These are phyloP conservation scores for Amborella trichopoda DNA, from an alignment of 164 flowering plant species.

Conservation along the genomic window DNA sequence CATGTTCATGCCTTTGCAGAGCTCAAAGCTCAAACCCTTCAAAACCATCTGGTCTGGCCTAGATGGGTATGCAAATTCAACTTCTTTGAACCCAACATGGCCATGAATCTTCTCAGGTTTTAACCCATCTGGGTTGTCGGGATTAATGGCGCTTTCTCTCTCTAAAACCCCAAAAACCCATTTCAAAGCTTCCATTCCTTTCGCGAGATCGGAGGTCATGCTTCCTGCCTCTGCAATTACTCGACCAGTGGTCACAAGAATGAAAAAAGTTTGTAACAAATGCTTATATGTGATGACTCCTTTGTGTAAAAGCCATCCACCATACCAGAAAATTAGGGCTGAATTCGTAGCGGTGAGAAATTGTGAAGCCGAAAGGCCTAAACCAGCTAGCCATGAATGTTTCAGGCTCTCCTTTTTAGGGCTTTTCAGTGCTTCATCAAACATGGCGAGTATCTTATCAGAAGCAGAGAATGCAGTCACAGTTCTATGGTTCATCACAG, in stretches of 20 bases:
- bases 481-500: slow-evolving; percentile 15
- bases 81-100: slow-evolving; percentile 15
- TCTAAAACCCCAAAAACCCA: slow-evolving; percentile 17
- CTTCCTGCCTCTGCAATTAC: slow-evolving; percentile 22
- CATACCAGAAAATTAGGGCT: slow-evolving; percentile 21
- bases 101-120: slow-evolving; percentile 15
- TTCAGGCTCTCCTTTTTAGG: slow-evolving; percentile 9
- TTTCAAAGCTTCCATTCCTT: slow-evolving; percentile 12
- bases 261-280: slow-evolving; percentile 17
- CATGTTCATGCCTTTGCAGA: slow-evolving; percentile 14
- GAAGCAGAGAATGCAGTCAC: slow-evolving; percentile 15
- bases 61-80: slow-evolving; percentile 17
- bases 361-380: slow-evolving; percentile 13
- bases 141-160: slow-evolving; percentile 11
- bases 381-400: slow-evolving; percentile 20
- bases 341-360: slow-evolving; percentile 8
- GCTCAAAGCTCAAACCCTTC: slow-evolving; percentile 9
- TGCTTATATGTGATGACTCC: slow-evolving; percentile 4
- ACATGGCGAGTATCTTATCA: slow-evolving; percentile 10
- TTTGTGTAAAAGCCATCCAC: slow-evolving; percentile 12
- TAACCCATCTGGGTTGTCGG: slow-evolving; percentile 14
- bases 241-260: slow-evolving; percentile 16
- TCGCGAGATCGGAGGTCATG: slow-evolving; percentile 23
- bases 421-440: slow-evolving; percentile 5
- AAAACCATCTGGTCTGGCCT: slow-evolving; percentile 17